A percentile compares a stretch with the other conserved stretches of the same genome.
phyloP scores from a whole-genome alignment of 2,329 filamentous ascomycete species.

The Didymella pinodella region DNA sequence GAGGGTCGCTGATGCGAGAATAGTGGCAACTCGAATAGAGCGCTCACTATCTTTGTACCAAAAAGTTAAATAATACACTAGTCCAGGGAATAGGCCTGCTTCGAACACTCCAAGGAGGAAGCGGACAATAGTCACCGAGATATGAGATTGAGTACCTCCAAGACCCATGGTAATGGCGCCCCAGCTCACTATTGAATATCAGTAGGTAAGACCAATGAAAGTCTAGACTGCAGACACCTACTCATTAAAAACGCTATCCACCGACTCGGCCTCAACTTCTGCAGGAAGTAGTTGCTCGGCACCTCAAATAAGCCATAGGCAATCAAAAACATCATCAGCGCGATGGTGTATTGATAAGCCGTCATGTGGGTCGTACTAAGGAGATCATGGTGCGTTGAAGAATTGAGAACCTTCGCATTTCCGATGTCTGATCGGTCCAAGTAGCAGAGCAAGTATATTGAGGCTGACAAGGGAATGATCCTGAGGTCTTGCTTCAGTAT shows the following conservation, averaged over 20 bases:
- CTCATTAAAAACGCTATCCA: neutral
- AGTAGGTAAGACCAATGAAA: neutral
- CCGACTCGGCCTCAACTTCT: neutral
- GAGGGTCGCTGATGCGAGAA: neutral
- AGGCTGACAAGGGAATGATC: neutral
- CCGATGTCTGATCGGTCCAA: neutral
- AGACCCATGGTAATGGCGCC: neutral
- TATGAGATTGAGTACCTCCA: neutral
- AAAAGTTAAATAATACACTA: neutral
- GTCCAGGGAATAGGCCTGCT: neutral
- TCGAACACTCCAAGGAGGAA: constrained; percentile 1
- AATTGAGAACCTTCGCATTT: neutral
- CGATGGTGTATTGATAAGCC: neutral
- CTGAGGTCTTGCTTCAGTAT: neutral
- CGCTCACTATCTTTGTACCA: neutral
- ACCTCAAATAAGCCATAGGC: neutral
- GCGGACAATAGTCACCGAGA: neutral
- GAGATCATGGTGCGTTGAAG: neutral
- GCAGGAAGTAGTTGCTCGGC: neutral
- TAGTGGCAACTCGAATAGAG: neutral
- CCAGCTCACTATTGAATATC: neutral
- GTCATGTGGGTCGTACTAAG: neutral
- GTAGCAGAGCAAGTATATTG: neutral
- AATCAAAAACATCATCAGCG: neutral
- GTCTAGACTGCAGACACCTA: neutral